A percentile compares a stretch with the other conserved stretches of the same genome.
Evolutionary conservation across 2,329 filamentous ascomycete species (phyloP).

Genomic region (Trichoderma simmonsii): DNA sequence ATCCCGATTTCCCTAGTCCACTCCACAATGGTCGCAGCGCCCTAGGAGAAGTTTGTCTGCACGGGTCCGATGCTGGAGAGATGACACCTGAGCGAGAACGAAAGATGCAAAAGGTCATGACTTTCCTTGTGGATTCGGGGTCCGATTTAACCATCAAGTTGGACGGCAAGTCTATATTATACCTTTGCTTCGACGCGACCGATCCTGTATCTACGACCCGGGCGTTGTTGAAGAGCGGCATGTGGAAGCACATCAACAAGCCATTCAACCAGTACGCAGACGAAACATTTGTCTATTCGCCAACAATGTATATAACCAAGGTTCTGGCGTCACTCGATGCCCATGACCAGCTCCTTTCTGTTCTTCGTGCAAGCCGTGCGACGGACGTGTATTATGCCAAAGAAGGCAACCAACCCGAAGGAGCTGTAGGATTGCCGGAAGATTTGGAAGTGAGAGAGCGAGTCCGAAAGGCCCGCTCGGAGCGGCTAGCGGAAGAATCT

Average conservation of each 20-base stretch:
- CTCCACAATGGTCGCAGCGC: slow-evolving; percentile 61
- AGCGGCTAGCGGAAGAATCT: slow-evolving; percentile 44
- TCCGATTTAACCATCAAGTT: slow-evolving; percentile 55
- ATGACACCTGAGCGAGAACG: slow-evolving; percentile 49
- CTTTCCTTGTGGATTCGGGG: slow-evolving; percentile 53
- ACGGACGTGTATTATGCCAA: slow-evolving; percentile 54
- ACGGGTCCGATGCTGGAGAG: slow-evolving; percentile 46
- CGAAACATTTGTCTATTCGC: slow-evolving; percentile 57
- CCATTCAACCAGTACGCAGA: slow-evolving; percentile 54
- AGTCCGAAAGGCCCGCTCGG: slow-evolving; percentile 45
- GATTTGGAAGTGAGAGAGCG: slow-evolving; percentile 50
- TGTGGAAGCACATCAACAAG: slow-evolving; percentile 64
- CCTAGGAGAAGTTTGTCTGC: slow-evolving; percentile 60
- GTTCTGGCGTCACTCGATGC: slow-evolving; percentile 41
- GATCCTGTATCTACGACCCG: slow-evolving; percentile 55
- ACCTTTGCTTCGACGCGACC: slow-evolving; percentile 57
- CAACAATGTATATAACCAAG: slow-evolving; percentile 59
- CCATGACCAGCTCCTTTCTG: slow-evolving; percentile 42
- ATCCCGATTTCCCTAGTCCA: slow-evolving; percentile 62
- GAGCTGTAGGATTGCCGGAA: slow-evolving; percentile 50
- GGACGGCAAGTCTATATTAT: slow-evolving; percentile 56
- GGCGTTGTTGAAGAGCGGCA: slow-evolving; percentile 58
- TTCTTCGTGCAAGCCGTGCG: slow-evolving; percentile 52
- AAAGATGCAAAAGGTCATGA: slow-evolving; percentile 55
- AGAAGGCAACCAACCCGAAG: slow-evolving; percentile 51